Evolutionary conservation across 2,329 filamentous ascomycete genomes (phyloP).

Genomic region (Clonostachys rhizophaga): DNA sequence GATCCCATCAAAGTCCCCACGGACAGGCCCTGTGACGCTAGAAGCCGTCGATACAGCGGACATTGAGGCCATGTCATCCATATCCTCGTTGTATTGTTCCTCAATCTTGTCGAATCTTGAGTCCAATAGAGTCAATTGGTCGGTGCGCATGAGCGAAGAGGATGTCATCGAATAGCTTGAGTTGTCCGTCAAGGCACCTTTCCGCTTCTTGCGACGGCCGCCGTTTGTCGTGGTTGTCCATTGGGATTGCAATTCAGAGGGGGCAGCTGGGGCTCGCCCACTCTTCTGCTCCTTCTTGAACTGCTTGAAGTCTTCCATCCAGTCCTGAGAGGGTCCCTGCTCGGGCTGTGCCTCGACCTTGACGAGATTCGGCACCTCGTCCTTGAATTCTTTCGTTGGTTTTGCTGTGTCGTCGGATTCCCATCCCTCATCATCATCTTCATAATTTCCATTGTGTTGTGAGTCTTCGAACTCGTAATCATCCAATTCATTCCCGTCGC

Average conservation of each 20-base stretch:
- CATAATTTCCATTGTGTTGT: conserved; percentile 49
- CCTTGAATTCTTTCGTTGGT: conserved; percentile 55
- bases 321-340: conserved; percentile 68
- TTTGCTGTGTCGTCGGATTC: conserved; percentile 91
- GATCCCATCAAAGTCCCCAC: conserved; percentile 80
- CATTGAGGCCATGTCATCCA: conserved; percentile 49
- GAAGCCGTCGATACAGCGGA: conserved; percentile 60
- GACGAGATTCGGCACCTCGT: conserved; percentile 43
- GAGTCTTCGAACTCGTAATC: conserved; percentile 72
- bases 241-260: conserved; percentile 64
- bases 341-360: conserved; percentile 42
- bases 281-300: conserved; percentile 79
- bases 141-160: conserved; percentile 80
- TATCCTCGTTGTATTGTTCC: conserved; percentile 59
- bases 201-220: conserved; percentile 87
- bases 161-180: conserved; percentile 91
- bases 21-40: conserved; percentile 62
- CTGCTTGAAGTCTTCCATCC: conserved; percentile 89
- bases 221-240: conserved; percentile 75
- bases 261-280: conserved; percentile 31
- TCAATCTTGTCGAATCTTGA: conserved; percentile 89
- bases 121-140: conserved; percentile 80
- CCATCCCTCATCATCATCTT: conserved; percentile 76
- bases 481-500: conserved; percentile 70
- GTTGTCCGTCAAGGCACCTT: conserved; percentile 84